These are phyloP conservation scores for Cordyceps tenuipes DNA, from an alignment of 2,329 filamentous ascomycete genomes.

Conservation along the genomic window DNA sequence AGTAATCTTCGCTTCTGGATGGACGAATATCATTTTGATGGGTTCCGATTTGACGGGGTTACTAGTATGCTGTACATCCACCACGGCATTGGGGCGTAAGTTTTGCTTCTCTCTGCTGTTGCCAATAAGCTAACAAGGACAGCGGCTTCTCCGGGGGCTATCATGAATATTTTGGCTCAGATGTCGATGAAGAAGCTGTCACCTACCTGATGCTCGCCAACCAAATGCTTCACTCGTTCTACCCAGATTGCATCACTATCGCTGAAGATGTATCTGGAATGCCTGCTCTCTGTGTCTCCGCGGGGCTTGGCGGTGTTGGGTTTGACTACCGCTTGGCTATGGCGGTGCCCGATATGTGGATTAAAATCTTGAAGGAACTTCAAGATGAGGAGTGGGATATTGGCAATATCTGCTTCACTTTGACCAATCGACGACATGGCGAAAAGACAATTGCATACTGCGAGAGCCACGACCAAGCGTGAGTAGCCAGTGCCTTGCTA, in stretches of 20 bases:
- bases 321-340: constrained; percentile 97
- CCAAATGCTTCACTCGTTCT: constrained; percentile 86
- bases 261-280: constrained; percentile 98
- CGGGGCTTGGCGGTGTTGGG: constrained; percentile 81
- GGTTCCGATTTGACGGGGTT: constrained; percentile 95
- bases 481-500: constrained; percentile 32
- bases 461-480: constrained; percentile 97
- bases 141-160: constrained; percentile 96
- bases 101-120: constrained; percentile 12
- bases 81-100: constrained; percentile 93
- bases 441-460: constrained; percentile 98
- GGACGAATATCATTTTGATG: constrained; percentile 95
- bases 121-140: constrained; percentile 18
- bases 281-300: constrained; percentile 85
- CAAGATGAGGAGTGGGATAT: constrained; percentile 90
- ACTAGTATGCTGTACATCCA: constrained; percentile 97
- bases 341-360: constrained; percentile 98
- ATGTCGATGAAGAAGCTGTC: constrained; percentile 86
- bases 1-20: constrained; percentile 98
- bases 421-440: constrained; percentile 87
- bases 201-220: constrained; percentile 96
- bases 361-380: constrained; percentile 94
- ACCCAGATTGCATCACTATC: constrained; percentile 80
- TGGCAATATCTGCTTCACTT: constrained; percentile 70
- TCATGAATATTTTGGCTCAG: constrained; percentile 89